Evolutionary conservation across 345 rosid genomes (phyloP).

Genomic region (Kernera saxatilis): DNA sequence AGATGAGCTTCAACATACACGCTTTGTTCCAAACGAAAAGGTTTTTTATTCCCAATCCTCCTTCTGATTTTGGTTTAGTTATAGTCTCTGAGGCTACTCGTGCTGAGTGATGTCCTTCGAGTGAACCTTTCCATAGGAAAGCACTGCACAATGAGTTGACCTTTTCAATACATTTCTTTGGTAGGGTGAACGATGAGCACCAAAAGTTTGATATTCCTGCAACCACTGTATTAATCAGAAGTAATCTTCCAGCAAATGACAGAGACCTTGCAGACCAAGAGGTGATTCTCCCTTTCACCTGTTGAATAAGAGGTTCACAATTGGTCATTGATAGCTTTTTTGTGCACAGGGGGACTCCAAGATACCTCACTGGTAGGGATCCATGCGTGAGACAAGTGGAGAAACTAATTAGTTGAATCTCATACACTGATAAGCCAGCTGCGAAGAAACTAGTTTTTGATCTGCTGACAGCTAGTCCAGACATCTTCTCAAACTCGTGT

Average conservation of each 20-base stretch:
- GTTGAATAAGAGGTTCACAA: no score
- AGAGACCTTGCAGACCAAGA: neutral
- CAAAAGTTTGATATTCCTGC: neutral
- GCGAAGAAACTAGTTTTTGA: neutral
- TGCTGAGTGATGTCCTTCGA: neutral
- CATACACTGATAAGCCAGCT: neutral
- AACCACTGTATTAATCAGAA: neutral
- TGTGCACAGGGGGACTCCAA: neutral
- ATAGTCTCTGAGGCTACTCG: neutral
- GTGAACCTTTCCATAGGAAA: neutral
- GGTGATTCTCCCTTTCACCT: no score
- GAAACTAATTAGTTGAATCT: neutral
- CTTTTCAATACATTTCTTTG: neutral
- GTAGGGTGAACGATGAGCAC: neutral
- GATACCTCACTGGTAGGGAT: neutral
- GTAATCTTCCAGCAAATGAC: neutral
- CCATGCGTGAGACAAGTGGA: neutral
- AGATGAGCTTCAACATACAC: no score
- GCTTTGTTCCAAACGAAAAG: no score
- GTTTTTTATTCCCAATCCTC: no score
- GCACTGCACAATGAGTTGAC: neutral
- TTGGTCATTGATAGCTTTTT: no score
- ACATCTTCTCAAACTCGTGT: neutral
- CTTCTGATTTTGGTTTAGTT: no score
- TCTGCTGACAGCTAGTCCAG: neutral